Base-by-base conservation (phyloP, 192 early-diverging fungal species). In the Backusella luteola region DNA sequence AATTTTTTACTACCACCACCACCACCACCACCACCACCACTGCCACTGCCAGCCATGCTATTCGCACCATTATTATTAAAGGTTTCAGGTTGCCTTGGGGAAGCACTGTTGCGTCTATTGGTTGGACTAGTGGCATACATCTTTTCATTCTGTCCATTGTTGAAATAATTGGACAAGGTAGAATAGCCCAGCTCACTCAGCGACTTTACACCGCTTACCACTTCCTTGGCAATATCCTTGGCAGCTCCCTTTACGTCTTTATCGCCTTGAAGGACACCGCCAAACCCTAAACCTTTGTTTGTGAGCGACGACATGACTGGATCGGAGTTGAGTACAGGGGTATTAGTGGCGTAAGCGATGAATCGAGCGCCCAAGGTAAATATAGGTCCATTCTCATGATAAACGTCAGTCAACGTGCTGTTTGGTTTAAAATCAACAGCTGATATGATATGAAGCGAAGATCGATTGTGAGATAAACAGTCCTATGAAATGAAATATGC, bases 191-290 rank as follows among this genome's bases (percentile, higher is more conserved):
- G 76, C 32, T 80, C 84, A 84, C 93, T 88, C 17, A 96, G 77
- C 36, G 89, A 86, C 56, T 89, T 94, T n/a, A 94, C 91, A 12
- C 94, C 93, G 49, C 85, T 87, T 38, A 93, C 86, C 12, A 94
- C 86, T 74, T 96, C 94, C 69, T 94, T 94, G 26, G 92, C 93
- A 21, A 94, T 91, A 36, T 92, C 93, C 42, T 88, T 88, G 1
- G 93, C 93, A 26, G 89, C 79, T 41, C 86, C 87, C 77, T 87
- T 76, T 21, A 85, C 81, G 67, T 89, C 84, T 32, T 79, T 83
- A 41, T 81, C 84, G 6, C 82, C 74, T 69, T 80, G 71, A 3
- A 73, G 34, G 9, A 81, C 77, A 12, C 56, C 21, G 19, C 74
- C 77, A 19, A 79, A 59, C n/a, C 77, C 68, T 1, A 79, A 76